Evolutionary conservation across 177 flowering plant species (phyloP), one percentile per base, ranked within the genome.

Genomic region (Telopea speciosissima): DNA sequence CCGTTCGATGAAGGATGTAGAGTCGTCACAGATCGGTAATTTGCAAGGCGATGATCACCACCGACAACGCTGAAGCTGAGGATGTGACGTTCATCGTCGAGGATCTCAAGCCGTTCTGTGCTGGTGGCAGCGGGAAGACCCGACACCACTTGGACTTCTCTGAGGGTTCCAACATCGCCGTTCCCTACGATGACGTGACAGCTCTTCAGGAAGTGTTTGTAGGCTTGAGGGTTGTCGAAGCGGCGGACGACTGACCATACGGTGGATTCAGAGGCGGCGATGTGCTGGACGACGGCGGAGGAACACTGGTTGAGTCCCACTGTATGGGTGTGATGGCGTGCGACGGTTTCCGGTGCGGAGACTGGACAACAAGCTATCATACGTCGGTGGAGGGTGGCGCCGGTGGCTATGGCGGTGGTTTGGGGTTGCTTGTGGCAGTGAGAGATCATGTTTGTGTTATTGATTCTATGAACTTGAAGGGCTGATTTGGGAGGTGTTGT

Each of bases 201-300:
- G 84, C 90, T 87, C 82, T 85, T 88, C 36, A 92, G 74, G 73
- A 92, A 92, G 75, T 87, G 89, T 76, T 92, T 92, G 83, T 92
- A 92, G 6, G 84, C 87, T 68, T 89, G 93, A 1, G 97, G 97
- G 52, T 83, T 79, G 70, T 90, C 97, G 85, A 92, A 92, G 16
- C 93, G 86, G 2, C 97, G 87, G 44, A 92, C 89, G 23, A 89
- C 77, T 4, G 93, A 84, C 97, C 97, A 92, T 8, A 92, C 93
- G 63, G 87, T 73, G 45, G 79, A 64, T 23, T 85, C 76, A 0
- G 96, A 92, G 0, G 97, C 91, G 63, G 77, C 69, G 74, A 90
- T 85, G 65, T 80, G 24, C 74, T 86, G 86, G 14, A 89, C 82
- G 19, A 84, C 88, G 58, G 84, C 78, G 66, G 96, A 87, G 85